These are phyloP conservation scores for Xylona heveae DNA, from an alignment of 495 filamentous ascomycete genomes.

Conservation along the genomic window DNA sequence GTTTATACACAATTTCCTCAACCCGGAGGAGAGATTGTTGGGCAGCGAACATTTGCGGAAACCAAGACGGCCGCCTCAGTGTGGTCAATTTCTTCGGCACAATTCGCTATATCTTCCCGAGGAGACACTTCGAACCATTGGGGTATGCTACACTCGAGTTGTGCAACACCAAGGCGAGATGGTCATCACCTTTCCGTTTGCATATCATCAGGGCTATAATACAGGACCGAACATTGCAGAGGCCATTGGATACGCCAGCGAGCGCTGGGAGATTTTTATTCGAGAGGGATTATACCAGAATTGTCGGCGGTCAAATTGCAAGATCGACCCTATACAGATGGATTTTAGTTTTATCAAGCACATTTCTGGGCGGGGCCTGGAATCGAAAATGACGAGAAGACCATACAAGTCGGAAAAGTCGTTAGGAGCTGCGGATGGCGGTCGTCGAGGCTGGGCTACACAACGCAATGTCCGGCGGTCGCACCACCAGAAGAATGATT, in stretches of 20 bases:
- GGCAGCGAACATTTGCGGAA: background rate
- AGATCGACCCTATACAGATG: background rate
- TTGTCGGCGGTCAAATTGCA: background rate
- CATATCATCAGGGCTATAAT: constrained; percentile 4
- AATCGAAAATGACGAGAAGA: no score
- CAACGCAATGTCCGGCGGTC: no score
- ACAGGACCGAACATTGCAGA: constrained; percentile 3
- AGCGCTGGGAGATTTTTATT: background rate
- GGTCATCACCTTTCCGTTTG: constrained; percentile 6
- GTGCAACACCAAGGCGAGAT: constrained; percentile 5
- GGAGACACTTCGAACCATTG: background rate
- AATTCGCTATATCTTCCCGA: background rate
- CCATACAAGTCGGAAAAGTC: no score
- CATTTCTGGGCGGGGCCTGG: no score
- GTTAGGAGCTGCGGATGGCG: no score
- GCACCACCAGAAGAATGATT: no score
- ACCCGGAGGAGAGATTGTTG: background rate
- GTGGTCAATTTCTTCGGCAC: background rate
- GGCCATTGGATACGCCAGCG: background rate
- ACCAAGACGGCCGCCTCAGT: background rate
- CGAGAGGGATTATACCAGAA: background rate
- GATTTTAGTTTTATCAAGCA: background rate
- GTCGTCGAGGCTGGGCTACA: no score
- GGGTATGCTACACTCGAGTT: background rate
- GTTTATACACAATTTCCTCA: background rate